These are phyloP conservation scores for Selenicereus undatus DNA, from an alignment of 148 eudicot species.

Conservation along the genomic window DNA sequence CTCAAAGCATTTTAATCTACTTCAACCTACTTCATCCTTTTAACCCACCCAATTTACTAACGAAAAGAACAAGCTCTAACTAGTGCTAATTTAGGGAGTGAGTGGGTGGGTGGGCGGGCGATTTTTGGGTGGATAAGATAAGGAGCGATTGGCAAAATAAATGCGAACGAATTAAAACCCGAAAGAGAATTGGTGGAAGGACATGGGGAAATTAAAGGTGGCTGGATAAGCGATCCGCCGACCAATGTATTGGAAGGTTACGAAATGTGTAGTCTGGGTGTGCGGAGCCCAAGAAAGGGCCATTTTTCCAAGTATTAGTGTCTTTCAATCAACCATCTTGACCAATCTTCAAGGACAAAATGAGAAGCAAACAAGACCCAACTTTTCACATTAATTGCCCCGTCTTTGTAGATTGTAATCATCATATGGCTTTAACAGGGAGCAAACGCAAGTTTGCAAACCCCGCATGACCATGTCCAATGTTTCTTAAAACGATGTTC, in stretches of 20 bases:
- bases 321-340: conserved; percentile 9
- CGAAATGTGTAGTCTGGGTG: not conserved
- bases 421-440: not conserved
- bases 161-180: conserved; percentile 13
- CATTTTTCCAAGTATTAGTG: not conserved
- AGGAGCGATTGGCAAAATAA: not conserved
- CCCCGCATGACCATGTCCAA: not conserved
- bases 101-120: no score
- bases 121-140: not conserved
- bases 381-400: conserved; percentile 23
- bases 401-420: not conserved
- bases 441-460: not conserved
- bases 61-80: no score
- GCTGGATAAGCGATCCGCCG: conserved; percentile 11
- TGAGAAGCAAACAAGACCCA: conserved; percentile 17
- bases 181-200: conserved; percentile 20
- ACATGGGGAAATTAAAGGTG: not conserved
- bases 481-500: not conserved
- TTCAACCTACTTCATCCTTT: no score
- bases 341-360: not conserved
- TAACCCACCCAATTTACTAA: no score
- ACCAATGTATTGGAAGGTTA: conserved; percentile 15
- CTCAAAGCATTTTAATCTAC: no score
- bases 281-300: conserved; percentile 19
- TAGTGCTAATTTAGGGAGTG: no score